Evolutionary conservation across 768 basidiomycete species (phyloP).

Genomic region (Mycena capillaripes): DNA sequence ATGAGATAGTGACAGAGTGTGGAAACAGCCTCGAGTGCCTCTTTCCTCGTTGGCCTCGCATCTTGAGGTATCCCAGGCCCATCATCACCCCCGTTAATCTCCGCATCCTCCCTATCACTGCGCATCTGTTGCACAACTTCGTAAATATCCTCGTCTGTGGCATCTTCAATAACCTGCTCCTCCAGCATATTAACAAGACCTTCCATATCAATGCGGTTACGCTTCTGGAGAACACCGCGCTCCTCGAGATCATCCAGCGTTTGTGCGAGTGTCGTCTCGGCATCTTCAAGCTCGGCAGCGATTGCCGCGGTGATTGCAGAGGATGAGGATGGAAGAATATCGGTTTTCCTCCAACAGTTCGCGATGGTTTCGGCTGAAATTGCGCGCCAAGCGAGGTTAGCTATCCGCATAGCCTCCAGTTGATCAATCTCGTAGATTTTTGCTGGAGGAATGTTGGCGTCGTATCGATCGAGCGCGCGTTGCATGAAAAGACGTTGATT

Average conservation of each 20-base stretch:
- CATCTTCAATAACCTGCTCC: background rate
- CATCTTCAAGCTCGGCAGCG: background rate
- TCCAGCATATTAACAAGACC: background rate
- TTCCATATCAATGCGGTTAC: background rate
- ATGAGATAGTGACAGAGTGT: background rate
- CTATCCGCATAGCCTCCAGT: constrained; percentile 53
- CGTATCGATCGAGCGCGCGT: constrained; percentile 38
- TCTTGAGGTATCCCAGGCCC: too few relatives aligned
- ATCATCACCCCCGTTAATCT: background rate
- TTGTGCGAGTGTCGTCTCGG: background rate
- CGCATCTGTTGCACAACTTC: background rate
- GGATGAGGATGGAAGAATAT: constrained; percentile 43
- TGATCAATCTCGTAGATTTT: constrained; percentile 46
- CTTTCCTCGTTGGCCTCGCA: background rate
- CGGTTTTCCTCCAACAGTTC: constrained; percentile 54
- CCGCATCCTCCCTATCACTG: background rate
- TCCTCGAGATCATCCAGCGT: background rate
- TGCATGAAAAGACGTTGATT: constrained; percentile 38
- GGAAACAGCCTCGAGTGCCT: background rate
- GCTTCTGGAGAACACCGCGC: background rate
- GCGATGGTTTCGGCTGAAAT: constrained; percentile 49
- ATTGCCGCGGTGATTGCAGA: background rate
- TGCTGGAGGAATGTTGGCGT: constrained; percentile 23
- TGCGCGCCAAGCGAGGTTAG: constrained; percentile 49
- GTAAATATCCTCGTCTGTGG: background rate